Evolutionary conservation across 1,284 basidiomycete genomes (phyloP).

Genomic region (Polyporus tsugae): DNA sequence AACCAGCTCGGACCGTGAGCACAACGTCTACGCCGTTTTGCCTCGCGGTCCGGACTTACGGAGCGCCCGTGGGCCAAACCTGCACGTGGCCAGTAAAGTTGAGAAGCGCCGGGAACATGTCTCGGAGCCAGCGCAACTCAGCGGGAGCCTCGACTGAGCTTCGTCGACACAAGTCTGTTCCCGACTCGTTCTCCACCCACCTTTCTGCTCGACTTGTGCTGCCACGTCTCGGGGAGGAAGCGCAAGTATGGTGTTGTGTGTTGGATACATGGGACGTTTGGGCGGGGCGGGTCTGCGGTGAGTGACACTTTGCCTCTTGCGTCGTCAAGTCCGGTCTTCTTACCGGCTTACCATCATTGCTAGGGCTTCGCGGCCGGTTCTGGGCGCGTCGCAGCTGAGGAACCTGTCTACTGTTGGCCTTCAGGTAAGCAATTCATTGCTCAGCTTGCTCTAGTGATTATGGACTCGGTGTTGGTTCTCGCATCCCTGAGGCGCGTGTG

Average conservation of each 20-base stretch:
- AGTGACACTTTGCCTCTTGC: not conserved
- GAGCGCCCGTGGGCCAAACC: not conserved
- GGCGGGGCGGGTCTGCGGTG: constrained; percentile 29
- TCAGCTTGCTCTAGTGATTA: not conserved
- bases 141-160: not conserved
- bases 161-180: not conserved
- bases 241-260: constrained; percentile 27
- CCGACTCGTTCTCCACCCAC: not conserved
- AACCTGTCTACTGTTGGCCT: constrained; percentile 22
- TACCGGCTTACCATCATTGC: not conserved
- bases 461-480: not conserved
- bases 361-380: constrained; percentile 23
- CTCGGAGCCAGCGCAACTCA: not conserved
- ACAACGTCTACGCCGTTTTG: not conserved
- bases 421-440: constrained; percentile 15
- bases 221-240: constrained; percentile 11
- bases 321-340: not conserved
- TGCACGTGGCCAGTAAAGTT: constrained; percentile 7
- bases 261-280: constrained; percentile 29
- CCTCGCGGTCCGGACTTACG: not conserved
- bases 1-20: not conserved
- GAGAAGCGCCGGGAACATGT: constrained; percentile 3
- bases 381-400: constrained; percentile 16
- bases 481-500: not conserved
- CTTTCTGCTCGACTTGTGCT: constrained; percentile 1